Base-by-base conservation (phyloP, 495 filamentous ascomycete species). In the Trichoderma virens region DNA sequence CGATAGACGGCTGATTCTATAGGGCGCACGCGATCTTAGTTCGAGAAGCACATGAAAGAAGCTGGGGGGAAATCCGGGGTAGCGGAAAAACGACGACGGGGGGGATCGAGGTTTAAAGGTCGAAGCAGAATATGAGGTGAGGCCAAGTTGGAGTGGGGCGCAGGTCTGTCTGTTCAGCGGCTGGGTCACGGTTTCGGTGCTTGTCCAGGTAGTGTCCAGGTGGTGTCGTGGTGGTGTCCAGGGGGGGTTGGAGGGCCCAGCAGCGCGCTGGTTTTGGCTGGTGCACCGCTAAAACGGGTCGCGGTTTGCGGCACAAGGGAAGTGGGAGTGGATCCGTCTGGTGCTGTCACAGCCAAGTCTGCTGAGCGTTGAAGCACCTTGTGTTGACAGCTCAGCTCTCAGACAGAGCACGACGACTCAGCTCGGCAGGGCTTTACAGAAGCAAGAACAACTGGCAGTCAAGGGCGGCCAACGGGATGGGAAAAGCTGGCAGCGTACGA, bases 51-150 rank as follows among this genome's bases (percentile, higher is more conserved):
- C 47, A 56, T 56, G 47, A 56, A 56, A 56, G 47, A 56, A 28
- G 47, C 47, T 56, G 47, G 47, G 47, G 47, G n/a, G 16, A 56
- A 56, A 56, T 56, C 47, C 47, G 47, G 47, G 47, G 47, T 56
- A 56, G 23, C 23, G 47, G 47, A 56, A 56, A 8, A 28, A 27
- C 9, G 23, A 16, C 5, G 1, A 16, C 27, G 23, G 47, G 47
- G 47, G 47, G 47, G 47, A 27, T 56, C 23, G 47, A 56, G 47
- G 47, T 56, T 56, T 56, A 56, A 56, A 56, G 8, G 47, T 27
- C 23, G 47, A 30, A 28, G 47, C 23, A 56, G 47, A 11, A 16
- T 23, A 47, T 47, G 43, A 47, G 43, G 43, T 56, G 47, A 56
- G 47, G 47, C 47, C 47, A 23, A 56, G 8, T 56, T 56, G 41